Conservation (phyloP, 148 eudicot genomes). For the Persicaria tinctoria region DNA sequence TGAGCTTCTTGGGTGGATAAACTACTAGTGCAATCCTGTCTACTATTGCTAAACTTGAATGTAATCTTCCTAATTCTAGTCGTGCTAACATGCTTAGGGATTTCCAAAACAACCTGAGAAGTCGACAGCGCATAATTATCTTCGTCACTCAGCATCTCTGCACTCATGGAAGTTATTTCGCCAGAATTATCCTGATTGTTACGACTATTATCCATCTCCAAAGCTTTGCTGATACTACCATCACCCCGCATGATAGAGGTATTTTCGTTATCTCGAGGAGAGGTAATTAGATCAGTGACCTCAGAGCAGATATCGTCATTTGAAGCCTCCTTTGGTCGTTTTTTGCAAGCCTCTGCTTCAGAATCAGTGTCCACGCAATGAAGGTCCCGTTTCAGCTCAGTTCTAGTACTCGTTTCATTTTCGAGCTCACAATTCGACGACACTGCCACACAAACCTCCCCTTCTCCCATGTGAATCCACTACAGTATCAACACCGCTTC, state of each 20-base stretch:
- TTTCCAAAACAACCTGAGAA: constrained; percentile 56
- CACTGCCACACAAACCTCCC: constrained; percentile 35
- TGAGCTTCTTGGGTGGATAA: constrained; percentile 19
- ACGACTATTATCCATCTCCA: constrained; percentile 25
- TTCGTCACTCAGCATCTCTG: constrained; percentile 37
- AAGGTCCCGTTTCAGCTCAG: constrained; percentile 44
- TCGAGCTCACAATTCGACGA: constrained; percentile 24
- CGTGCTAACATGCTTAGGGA: constrained; percentile 59
- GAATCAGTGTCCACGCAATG: constrained; percentile 27
- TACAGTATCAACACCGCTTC: constrained; percentile 7
- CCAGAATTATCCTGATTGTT: constrained; percentile 38
- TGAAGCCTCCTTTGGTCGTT: constrained; percentile 32
- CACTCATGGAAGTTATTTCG: constrained; percentile 55
- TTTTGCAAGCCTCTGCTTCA: constrained; percentile 20
- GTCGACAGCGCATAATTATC: constrained; percentile 38
- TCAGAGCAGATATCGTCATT: constrained; percentile 62
- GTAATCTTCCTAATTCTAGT: constrained; percentile 85
- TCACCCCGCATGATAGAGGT: constrained; percentile 37
- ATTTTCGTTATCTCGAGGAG: constrained; percentile 39
- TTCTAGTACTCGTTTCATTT: constrained; percentile 14
- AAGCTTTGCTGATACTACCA: constrained; percentile 37
- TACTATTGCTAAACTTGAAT: constrained; percentile 75
- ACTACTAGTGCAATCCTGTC: constrained; percentile 38
- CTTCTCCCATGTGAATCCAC: constrained; percentile 51
- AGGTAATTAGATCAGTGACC: constrained; percentile 50